Evolutionary conservation across 2,329 filamentous ascomycete species (phyloP).

Genomic region (Aureobasidium mangrovei): DNA sequence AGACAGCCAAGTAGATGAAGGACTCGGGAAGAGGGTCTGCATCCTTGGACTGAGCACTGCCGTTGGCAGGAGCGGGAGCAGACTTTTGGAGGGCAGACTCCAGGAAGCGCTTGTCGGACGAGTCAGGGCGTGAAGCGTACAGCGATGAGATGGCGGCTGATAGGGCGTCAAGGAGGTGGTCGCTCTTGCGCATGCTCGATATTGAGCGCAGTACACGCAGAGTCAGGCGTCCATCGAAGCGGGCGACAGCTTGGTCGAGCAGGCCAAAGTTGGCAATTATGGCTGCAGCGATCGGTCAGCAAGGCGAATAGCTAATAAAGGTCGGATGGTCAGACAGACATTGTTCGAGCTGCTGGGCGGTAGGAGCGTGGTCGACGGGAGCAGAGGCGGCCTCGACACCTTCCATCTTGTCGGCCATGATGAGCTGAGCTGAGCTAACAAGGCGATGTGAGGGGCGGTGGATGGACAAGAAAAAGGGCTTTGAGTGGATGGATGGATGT

Average conservation of each 20-base stretch:
- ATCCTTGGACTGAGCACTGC: constrained; percentile 17
- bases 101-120: constrained; percentile 14
- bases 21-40: constrained; percentile 27
- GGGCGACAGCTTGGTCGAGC: constrained; percentile 79
- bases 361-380: constrained; percentile 13
- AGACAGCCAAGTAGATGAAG: constrained; percentile 30
- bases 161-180: constrained; percentile 28
- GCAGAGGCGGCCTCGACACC: constrained; percentile 29
- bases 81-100: constrained; percentile 14
- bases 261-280: constrained; percentile 91
- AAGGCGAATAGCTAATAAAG: not conserved
- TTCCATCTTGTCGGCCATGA: constrained; percentile 45
- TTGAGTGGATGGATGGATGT: constrained; percentile 14
- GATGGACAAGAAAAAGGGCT: not conserved
- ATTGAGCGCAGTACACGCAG: constrained; percentile 90
- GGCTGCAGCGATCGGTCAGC: constrained; percentile 46
- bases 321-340: constrained; percentile 1
- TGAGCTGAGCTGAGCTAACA: constrained; percentile 13
- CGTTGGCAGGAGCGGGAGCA: constrained; percentile 12
- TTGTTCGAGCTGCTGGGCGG: constrained; percentile 14
- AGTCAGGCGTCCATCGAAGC: constrained; percentile 93
- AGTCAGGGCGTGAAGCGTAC: constrained; percentile 14
- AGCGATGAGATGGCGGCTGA: constrained; percentile 18
- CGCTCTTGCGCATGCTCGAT: constrained; percentile 84
- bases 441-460: not conserved